Percentiles rank a stretch among this genome's conserved stretches.
Evolutionary conservation across 306 rosid species (phyloP).

Genomic region (Gillenia trifoliata): DNA sequence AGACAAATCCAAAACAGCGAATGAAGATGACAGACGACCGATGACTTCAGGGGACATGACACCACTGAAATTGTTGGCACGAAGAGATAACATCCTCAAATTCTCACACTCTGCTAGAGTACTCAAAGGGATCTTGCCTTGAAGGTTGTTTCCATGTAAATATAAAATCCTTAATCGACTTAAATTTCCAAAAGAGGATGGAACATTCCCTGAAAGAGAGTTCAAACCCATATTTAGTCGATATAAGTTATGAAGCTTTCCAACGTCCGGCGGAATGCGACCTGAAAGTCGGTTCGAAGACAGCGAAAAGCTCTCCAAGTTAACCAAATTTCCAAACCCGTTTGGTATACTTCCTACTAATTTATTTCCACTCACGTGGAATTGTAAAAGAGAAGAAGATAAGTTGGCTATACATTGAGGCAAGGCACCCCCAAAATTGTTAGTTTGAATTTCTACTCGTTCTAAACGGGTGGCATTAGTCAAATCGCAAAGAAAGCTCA

Average conservation of each 20-base stretch:
- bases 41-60: not conserved
- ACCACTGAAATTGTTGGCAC: not conserved
- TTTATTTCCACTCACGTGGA: not conserved
- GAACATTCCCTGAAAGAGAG: not conserved
- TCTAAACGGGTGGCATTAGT: not conserved
- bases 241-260: not conserved
- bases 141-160: not conserved
- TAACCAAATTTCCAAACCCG: not conserved
- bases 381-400: not conserved
- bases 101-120: not conserved
- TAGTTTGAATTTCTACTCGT: not conserved
- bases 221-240: not conserved
- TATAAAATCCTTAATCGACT: not conserved
- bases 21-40: not conserved
- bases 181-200: not conserved
- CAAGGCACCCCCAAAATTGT: not conserved
- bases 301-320: not conserved
- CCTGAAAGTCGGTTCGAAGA: not conserved
- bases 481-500: not conserved
- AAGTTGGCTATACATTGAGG: not conserved
- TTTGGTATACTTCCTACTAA: not conserved
- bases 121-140: not conserved
- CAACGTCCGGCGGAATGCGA: not conserved
- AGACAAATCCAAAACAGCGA: not conserved
- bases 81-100: not conserved